Base-by-base conservation (phyloP, 306 rosid species). In the Canavalia ensiformis region DNA sequence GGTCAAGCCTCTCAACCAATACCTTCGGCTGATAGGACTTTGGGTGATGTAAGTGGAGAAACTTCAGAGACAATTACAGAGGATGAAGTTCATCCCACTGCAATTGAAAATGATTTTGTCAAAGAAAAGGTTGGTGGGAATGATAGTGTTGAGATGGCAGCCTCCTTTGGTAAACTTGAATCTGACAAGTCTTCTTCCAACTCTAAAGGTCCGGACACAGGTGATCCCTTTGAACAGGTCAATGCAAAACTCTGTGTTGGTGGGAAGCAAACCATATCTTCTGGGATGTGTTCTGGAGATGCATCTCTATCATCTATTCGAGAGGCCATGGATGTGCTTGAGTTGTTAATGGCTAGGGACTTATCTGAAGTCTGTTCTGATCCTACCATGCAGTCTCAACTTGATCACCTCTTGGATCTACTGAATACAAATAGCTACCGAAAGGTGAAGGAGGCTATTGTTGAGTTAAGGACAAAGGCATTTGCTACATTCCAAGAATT, bases 341-440 rank as follows among this genome's bases (percentile, higher is more conserved):
- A 58, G 46, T 13, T 74, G 56, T 30, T 74, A 29, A 42, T 74
- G 68, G 41, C 30, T 42, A 74, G 30, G 45, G 79, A 74, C 57
- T 29, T 74, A 7, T 44, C 57, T 29, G 79, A 74, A 74, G 45
- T 74, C 79, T 74, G 45, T 44, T 74, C 31, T 44, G 79, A 74
- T 74, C 57, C 31, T 44, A 18, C 5, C 41, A 6, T 5, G 52
- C 79, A 29, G 10, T 58, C 45, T 58, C 13, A 10, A 58, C 69
- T 74, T 30, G 12, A 12, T 30, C 79, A 30, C 5, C 41, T 58
- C 11, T 44, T 74, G 31, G 57, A 74, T 44, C 18, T 12, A 58
- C 4, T 74, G 69, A 74, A 18, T 13, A 74, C 18, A 58, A 58
- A 44, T 58, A 58, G 57, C 69, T 69, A 74, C 65, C 45, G 54